Conservation (phyloP, 176 grass and related monocot genomes). For the Avena eriantha region DNA sequence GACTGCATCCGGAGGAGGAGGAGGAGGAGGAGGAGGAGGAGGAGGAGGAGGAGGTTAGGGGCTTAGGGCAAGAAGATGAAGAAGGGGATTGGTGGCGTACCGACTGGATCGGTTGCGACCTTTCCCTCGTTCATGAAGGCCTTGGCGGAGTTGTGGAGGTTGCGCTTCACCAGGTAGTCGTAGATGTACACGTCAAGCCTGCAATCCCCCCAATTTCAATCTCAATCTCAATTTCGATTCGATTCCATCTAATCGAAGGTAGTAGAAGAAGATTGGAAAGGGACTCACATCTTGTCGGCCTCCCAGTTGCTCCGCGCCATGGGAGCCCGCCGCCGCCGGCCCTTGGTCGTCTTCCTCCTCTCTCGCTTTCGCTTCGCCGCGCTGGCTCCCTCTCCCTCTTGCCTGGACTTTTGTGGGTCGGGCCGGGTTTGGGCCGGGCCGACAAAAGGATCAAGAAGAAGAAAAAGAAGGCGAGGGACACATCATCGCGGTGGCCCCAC, state of each 20-base stretch:
- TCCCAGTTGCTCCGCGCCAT: slow-evolving; percentile 98
- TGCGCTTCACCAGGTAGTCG: slow-evolving; percentile 91
- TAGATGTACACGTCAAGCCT: slow-evolving; percentile 99
- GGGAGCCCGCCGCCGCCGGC: not conserved
- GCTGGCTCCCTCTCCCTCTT: not conserved
- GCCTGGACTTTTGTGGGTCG: not conserved
- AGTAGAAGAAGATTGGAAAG: not conserved
- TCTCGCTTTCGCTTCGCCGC: not conserved
- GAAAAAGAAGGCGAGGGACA: not conserved
- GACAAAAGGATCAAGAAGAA: not conserved
- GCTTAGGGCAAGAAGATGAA: too few relatives aligned
- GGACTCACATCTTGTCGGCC: slow-evolving; percentile 91
- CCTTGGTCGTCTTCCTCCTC: not conserved
- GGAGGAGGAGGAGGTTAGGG: too few relatives aligned
- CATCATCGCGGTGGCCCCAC: not conserved
- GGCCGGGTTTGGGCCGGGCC: not conserved
- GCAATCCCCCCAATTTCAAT: not conserved
- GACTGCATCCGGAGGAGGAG: too few relatives aligned
- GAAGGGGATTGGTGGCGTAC: not conserved
- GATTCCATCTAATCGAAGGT: not conserved
- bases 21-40: too few relatives aligned
- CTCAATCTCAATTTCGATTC: not conserved
- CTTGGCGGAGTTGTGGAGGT: slow-evolving; percentile 87
- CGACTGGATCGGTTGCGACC: slow-evolving; percentile 90
- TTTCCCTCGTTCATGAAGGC: slow-evolving; percentile 95